Percentiles rank a stretch among this genome's conserved stretches.
phyloP scores from a whole-genome alignment of 306 rosid species.

The Canavalia ensiformis region DNA sequence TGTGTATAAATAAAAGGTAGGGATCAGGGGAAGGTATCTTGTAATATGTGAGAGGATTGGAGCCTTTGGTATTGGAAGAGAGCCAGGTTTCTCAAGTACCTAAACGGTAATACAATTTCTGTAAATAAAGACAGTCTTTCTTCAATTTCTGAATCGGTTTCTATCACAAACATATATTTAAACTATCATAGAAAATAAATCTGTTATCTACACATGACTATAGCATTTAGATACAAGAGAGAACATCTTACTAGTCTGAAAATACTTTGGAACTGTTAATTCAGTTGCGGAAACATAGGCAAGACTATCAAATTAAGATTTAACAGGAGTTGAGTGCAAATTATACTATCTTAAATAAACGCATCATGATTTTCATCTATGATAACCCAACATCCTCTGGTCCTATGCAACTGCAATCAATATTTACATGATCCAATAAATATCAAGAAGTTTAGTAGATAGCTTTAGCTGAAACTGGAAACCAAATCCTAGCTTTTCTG shows the following conservation, averaged over 20 bases:
- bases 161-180: background rate
- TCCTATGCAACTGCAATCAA: background rate
- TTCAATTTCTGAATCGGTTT: too few species aligned
- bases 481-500: background rate
- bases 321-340: background rate
- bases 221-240: constrained; percentile 1
- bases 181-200: background rate
- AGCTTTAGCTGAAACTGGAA: background rate
- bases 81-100: too few species aligned
- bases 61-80: too few species aligned
- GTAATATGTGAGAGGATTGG: too few species aligned
- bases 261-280: background rate
- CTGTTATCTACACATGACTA: background rate
- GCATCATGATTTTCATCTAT: background rate
- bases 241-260: background rate
- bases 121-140: too few species aligned
- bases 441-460: background rate
- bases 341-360: constrained; percentile 20
- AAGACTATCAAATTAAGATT: constrained; percentile 17
- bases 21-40: too few species aligned
- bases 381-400: background rate
- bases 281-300: background rate
- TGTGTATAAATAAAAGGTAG: too few species aligned
- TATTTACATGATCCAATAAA: constrained; percentile 14
- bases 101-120: too few species aligned